Base-by-base conservation (phyloP, 1,139 yeast species). In the Lodderomyces elongisporus region DNA sequence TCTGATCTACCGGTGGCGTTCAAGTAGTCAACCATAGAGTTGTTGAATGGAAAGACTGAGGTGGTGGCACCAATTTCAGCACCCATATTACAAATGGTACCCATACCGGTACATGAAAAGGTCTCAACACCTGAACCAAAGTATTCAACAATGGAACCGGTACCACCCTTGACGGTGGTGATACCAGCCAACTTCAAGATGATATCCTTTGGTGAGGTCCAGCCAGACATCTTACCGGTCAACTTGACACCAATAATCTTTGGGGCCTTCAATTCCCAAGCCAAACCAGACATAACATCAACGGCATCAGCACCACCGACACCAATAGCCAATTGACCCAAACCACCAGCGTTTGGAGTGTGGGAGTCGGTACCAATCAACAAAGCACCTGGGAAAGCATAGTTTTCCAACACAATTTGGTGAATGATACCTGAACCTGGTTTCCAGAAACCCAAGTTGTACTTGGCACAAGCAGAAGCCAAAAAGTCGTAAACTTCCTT, bases 251-350 rank as follows among this genome's bases (percentile, higher is more conserved):
- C 98, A 49, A 89, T 74, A 51, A 87, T 79, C 76, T 89, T 89
- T 62, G 98, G 98, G 50, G 97, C 97, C 79, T 89, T 89, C 61
- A 91, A 79, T 72, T 91, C 98, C 97, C 97, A 91, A 46, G 98
- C 83, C 54, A 85, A 74, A 61, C 82, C 82, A 45, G 96, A 88
- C 85, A 91, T 78, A 54, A 85, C 98, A 67, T 91, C 97, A 55
- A 91, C 97, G 48, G 97, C 97, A 66, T 91, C 98, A 54, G 98
- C 98, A 81, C 97, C 98, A 79, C 98, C 98, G 51, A 91, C 97
- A 80, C 97, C 98, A 59, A 91, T 91, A 54, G 97, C 97, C 55
- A 89, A 76, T 74, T 85, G 94, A 72, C 98, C 98, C 56, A 91
- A 77, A 70, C 97, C 98, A 77, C 98, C 97, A 49, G 97, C 98